Base-by-base conservation (phyloP, 345 rosid species). In the Kernera saxatilis region DNA sequence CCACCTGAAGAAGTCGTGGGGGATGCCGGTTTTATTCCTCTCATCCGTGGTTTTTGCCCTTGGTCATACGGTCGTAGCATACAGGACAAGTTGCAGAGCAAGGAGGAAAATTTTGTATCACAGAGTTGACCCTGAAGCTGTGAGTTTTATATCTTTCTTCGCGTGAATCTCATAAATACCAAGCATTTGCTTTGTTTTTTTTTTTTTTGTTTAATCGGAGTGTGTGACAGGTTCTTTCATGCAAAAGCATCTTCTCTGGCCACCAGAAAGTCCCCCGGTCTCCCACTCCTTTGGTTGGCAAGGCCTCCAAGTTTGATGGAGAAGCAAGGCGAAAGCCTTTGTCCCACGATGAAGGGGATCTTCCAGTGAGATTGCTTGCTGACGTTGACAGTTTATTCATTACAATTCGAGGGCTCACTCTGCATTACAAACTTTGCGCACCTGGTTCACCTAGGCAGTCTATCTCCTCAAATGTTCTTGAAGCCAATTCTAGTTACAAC, bases 21-120 rank as follows among this genome's bases (percentile, higher is more conserved):
- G 97, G 25, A 91, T 91, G 97, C 96, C 97, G 11, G 97, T 91
- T 72, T 77, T 91, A 64, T 91, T 91, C 76, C 86, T 91, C 51
- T 87, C 97, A 0, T 91, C 97, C 0, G 86, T 89, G 5, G 97
- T 87, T 23, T 89, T 89, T 66, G 89, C 97, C 8, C 90, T 91
- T 44, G 97, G 97, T 44, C 97, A 91, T 66, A 83, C 79, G 27
- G 96, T 91, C 50, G 81, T 91, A 50, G 97, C 97, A 27, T 91
- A 89, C 64, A 82, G 93, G 79, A 85, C 96, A 56, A 89, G 96
- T 80, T 91, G 90, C 71, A 76, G 93, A 72, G 96, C 97, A 7
- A 77, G 91, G 51, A 83, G 97, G 73, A 91, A 91, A 74, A 87
- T 88, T 43, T 19, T 91, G 78, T 84, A 87, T 73, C 91, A 89